Conservation (phyloP, 495 filamentous ascomycete genomes). For the Cercophora samala region DNA sequence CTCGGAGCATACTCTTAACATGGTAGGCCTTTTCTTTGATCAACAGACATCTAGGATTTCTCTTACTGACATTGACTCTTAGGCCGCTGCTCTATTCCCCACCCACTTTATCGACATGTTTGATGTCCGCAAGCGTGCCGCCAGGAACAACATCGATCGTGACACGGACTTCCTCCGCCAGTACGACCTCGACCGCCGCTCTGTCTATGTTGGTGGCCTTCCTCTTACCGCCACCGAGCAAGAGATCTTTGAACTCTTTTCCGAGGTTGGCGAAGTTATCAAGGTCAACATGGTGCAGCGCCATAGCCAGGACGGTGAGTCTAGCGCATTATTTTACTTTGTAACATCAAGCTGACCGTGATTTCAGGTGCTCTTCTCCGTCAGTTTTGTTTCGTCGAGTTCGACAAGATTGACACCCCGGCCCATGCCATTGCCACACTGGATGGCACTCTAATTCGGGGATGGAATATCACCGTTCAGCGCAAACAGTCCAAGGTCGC, state of each 20-base stretch:
- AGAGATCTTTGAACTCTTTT: conserved; percentile 39
- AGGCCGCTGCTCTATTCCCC: conserved; percentile 32
- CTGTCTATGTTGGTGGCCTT: conserved; percentile 52
- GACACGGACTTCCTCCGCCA: conserved; percentile 36
- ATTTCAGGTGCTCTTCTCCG: background rate
- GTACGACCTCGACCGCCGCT: conserved; percentile 48
- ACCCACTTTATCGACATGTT: conserved; percentile 34
- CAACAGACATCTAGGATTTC: background rate
- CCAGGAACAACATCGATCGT: conserved; percentile 19
- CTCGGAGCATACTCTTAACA: conserved; percentile 4
- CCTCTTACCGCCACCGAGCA: conserved; percentile 38
- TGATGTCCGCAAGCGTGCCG: conserved; percentile 32
- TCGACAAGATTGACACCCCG: conserved; percentile 34
- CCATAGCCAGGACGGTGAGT: conserved; percentile 19
- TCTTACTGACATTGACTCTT: conserved; percentile 32
- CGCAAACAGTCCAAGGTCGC: background rate
- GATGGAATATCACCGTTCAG: conserved; percentile 16
- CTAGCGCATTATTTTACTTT: conserved; percentile 34
- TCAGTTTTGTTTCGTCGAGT: conserved; percentile 53
- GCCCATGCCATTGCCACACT: conserved; percentile 35
- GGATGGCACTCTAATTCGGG: conserved; percentile 12
- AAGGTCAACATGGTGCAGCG: conserved; percentile 41
- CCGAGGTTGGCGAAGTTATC: conserved; percentile 39
- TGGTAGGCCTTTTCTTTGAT: background rate
- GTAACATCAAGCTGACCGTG: background rate